Evolutionary conservation across 768 basidiomycete genomes (phyloP).

Genomic region (Mycena venus): DNA sequence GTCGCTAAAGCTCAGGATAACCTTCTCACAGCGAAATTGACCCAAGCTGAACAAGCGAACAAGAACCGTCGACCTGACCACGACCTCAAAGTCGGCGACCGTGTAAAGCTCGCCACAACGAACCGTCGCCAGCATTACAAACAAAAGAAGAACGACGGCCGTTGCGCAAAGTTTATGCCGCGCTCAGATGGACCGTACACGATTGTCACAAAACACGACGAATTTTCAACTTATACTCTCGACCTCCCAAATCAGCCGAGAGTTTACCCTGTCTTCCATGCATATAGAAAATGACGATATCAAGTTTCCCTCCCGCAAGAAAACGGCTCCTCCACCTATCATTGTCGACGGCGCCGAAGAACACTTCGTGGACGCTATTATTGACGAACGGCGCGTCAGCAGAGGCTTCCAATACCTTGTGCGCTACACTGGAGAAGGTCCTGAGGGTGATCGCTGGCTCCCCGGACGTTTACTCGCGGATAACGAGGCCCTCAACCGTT

Average conservation of each 20-base stretch:
- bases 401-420: neutral
- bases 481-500: constrained; percentile 1
- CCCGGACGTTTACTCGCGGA: constrained; percentile 39
- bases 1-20: constrained; percentile 48
- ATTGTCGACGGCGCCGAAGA: constrained; percentile 36
- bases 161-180: constrained; percentile 58
- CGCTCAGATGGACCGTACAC: constrained; percentile 47
- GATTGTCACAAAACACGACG: constrained; percentile 28
- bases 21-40: constrained; percentile 40
- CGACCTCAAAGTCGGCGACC: constrained; percentile 46
- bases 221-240: constrained; percentile 33
- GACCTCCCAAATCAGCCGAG: constrained; percentile 42
- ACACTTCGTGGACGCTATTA: constrained; percentile 41
- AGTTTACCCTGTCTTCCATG: constrained; percentile 50
- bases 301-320: constrained; percentile 39
- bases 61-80: constrained; percentile 36
- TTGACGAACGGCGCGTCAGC: constrained; percentile 37
- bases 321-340: neutral
- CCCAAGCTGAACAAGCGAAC: constrained; percentile 49
- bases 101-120: constrained; percentile 51
- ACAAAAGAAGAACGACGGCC: constrained; percentile 40
- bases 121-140: constrained; percentile 46
- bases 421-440: neutral
- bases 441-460: constrained; percentile 45
- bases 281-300: constrained; percentile 43